phyloP scores from a whole-genome alignment of 1,139 yeast genomes.

The Magnusiomyces suaveolens region DNA sequence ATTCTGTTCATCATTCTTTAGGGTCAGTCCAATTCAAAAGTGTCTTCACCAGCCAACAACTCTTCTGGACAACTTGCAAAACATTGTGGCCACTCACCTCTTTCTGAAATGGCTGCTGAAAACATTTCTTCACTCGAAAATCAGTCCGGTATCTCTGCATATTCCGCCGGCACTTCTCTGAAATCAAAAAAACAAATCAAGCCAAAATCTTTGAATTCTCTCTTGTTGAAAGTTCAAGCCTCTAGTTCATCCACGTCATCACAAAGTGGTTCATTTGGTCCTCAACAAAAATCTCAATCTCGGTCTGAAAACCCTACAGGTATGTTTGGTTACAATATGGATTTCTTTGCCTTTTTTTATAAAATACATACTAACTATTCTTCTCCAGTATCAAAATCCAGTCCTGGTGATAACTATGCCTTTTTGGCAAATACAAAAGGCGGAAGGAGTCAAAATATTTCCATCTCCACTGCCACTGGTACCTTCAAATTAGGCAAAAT shows the following conservation, averaged over 20 bases:
- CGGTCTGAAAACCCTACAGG: conserved; percentile 3
- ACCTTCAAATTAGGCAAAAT: conserved; percentile 30
- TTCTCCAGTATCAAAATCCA: conserved; percentile 10
- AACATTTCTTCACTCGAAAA: background rate
- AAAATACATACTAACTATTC: background rate
- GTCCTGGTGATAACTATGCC: conserved; percentile 14
- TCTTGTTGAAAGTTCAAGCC: conserved; percentile 25
- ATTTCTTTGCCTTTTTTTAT: background rate
- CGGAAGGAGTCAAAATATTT: conserved; percentile 10
- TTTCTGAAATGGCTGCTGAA: too few relatives aligned
- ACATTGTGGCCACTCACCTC: too few relatives aligned
- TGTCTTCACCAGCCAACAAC: too few relatives aligned
- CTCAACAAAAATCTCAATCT: conserved; percentile 4
- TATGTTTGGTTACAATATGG: conserved; percentile 10
- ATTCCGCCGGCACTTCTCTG: background rate
- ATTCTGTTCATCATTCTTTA: too few relatives aligned
- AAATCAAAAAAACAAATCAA: conserved; percentile 29
- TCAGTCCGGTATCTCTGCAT: background rate
- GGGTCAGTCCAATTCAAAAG: too few relatives aligned
- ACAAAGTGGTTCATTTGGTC: conserved; percentile 12
- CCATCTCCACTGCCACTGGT: conserved; percentile 28
- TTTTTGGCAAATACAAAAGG: conserved; percentile 5
- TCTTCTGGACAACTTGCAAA: too few relatives aligned
- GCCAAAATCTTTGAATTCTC: conserved; percentile 32
- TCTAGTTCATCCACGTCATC: conserved; percentile 9